A percentile compares a stretch with the other conserved stretches of the same genome.
Evolutionary conservation across 306 rosid genomes (phyloP).

Genomic region (Alnus rubra): DNA sequence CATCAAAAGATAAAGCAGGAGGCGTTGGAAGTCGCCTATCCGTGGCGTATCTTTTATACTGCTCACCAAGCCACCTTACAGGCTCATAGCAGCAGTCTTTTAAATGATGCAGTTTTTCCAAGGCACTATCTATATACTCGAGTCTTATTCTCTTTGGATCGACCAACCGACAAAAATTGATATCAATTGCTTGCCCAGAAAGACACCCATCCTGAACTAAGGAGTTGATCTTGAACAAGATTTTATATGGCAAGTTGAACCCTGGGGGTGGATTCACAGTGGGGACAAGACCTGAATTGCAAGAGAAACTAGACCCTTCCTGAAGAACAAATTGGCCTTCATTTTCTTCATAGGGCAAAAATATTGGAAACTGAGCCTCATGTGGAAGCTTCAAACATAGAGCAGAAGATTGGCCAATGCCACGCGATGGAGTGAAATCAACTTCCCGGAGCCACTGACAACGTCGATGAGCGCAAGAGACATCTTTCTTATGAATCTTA

Average conservation of each 20-base stretch:
- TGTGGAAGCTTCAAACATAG: slow-evolving; percentile 61
- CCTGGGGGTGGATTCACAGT: slow-evolving; percentile 32
- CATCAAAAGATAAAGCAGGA: slow-evolving; percentile 37
- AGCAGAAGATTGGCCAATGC: slow-evolving; percentile 72
- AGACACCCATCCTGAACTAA: slow-evolving; percentile 49
- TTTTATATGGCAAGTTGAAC: slow-evolving; percentile 35
- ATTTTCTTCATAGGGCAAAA: slow-evolving; percentile 24
- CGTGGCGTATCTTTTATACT: slow-evolving; percentile 5
- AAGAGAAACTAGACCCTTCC: slow-evolving; percentile 12
- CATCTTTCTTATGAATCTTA: slow-evolving; percentile 47
- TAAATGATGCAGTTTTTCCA: slow-evolving; percentile 32
- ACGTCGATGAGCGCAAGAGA: slow-evolving; percentile 5
- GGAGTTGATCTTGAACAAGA: slow-evolving; percentile 46
- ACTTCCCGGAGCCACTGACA: slow-evolving; percentile 62
- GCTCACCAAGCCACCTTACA: slow-evolving; percentile 28
- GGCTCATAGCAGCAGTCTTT: slow-evolving; percentile 50
- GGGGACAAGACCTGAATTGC: slow-evolving; percentile 34
- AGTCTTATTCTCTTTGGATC: slow-evolving; percentile 24
- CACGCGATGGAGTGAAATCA: slow-evolving; percentile 57
- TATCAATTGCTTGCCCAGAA: slow-evolving; percentile 39
- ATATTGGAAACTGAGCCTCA: slow-evolving; percentile 38
- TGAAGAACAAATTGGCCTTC: slow-evolving; percentile 9
- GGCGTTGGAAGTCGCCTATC: slow-evolving; percentile 9
- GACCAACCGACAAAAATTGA: slow-evolving; percentile 33
- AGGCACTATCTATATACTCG: slow-evolving; percentile 37